These are phyloP conservation scores for Leccinum variabile DNA, from an alignment of 1,284 basidiomycete genomes.

Conservation along the genomic window DNA sequence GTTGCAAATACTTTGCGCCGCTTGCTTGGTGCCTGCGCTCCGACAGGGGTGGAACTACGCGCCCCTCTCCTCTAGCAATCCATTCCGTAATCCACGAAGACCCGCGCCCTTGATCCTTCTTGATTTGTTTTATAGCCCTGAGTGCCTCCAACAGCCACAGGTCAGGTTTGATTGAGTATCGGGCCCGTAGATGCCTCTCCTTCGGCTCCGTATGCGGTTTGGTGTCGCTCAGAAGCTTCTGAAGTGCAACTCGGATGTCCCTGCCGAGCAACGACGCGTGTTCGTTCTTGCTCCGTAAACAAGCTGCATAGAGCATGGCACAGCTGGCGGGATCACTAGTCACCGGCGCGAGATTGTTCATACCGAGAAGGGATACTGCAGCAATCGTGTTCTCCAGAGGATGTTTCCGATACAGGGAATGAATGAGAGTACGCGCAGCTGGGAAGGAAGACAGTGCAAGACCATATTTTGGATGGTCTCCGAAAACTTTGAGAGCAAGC, in stretches of 20 bases:
- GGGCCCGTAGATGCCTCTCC: slow-evolving; percentile 23
- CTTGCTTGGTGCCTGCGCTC: slow-evolving; percentile 21
- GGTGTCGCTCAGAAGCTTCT: slow-evolving; percentile 35
- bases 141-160: slow-evolving; percentile 43
- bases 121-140: slow-evolving; percentile 39
- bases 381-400: slow-evolving; percentile 50
- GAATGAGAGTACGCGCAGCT: slow-evolving; percentile 53
- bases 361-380: slow-evolving; percentile 50
- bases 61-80: slow-evolving; percentile 29
- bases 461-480: slow-evolving; percentile 59
- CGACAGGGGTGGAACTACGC: slow-evolving; percentile 18
- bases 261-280: slow-evolving; percentile 44
- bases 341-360: slow-evolving; percentile 52
- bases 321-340: slow-evolving; percentile 56
- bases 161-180: slow-evolving; percentile 31
- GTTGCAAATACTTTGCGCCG: slow-evolving; percentile 5
- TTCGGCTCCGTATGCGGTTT: slow-evolving; percentile 29
- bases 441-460: slow-evolving; percentile 49
- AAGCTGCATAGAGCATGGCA: slow-evolving; percentile 56
- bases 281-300: slow-evolving; percentile 40
- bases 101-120: slow-evolving; percentile 31
- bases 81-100: slow-evolving; percentile 33
- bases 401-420: slow-evolving; percentile 48
- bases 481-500: slow-evolving; percentile 60
- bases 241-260: slow-evolving; percentile 45